A percentile compares a stretch with the other conserved stretches of the same genome.
Evolutionary conservation across 1,284 basidiomycete genomes (phyloP).

Genomic region (Naganishia cerealis): DNA sequence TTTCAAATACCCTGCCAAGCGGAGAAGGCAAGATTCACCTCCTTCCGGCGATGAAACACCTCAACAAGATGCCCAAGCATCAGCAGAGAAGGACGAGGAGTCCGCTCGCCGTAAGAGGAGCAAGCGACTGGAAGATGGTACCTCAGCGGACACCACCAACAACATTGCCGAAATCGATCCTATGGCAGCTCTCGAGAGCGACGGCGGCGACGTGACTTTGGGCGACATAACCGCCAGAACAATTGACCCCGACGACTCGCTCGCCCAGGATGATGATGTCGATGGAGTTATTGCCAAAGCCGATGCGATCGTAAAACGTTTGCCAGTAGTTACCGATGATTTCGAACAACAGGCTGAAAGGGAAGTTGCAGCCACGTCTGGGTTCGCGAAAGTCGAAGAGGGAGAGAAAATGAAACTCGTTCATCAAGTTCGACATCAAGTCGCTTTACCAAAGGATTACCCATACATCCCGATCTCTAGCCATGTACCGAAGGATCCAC

Average conservation of each 20-base stretch:
- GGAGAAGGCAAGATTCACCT: constrained; percentile 16
- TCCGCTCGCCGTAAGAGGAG: constrained; percentile 20
- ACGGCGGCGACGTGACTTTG: constrained; percentile 33
- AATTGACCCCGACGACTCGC: constrained; percentile 36
- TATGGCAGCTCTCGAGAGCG: constrained; percentile 36
- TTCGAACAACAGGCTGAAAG: constrained; percentile 85
- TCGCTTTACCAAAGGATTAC: constrained; percentile 89
- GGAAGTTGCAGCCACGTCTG: constrained; percentile 80
- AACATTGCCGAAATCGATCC: constrained; percentile 31
- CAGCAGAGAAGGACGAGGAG: not conserved
- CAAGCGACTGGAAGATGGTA: constrained; percentile 10
- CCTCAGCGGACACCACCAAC: not conserved
- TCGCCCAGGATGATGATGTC: constrained; percentile 35
- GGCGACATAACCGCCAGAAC: constrained; percentile 37
- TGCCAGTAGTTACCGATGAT: constrained; percentile 78
- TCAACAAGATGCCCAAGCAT: not conserved
- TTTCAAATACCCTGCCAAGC: constrained; percentile 41
- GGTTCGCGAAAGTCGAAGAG: constrained; percentile 68
- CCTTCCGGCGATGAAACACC: not conserved
- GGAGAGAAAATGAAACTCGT: constrained; percentile 56
- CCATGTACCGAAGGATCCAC: constrained; percentile 87
- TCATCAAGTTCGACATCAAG: constrained; percentile 57
- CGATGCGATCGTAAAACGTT: constrained; percentile 34
- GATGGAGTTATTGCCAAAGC: constrained; percentile 9
- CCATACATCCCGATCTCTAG: constrained; percentile 86